Evolutionary conservation across 192 early-diverging fungal genomes (phyloP).

Genomic region (Entomortierella lignicola): DNA sequence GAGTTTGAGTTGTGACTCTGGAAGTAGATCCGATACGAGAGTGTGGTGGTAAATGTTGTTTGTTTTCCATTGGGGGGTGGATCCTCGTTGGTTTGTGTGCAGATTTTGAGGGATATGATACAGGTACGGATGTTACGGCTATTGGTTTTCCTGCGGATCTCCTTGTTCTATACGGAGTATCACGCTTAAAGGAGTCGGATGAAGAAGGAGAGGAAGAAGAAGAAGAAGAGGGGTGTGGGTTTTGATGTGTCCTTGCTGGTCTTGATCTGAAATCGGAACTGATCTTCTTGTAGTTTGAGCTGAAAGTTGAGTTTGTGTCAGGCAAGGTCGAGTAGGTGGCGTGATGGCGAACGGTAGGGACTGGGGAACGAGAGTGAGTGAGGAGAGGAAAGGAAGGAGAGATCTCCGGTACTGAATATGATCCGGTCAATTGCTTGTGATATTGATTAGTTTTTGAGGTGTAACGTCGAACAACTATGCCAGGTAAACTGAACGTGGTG

Average conservation of each 20-base stretch:
- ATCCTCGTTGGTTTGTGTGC: constrained; percentile 7
- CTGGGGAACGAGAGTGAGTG: no score
- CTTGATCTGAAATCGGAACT: no score
- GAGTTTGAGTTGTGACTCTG: neutral
- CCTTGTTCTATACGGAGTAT: neutral
- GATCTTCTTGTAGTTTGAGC: neutral
- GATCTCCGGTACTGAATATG: neutral
- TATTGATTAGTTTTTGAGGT: neutral
- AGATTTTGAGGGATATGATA: neutral
- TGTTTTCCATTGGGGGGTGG: neutral
- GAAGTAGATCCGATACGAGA: neutral
- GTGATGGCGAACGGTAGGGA: neutral
- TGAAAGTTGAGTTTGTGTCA: neutral
- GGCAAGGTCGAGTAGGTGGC: neutral
- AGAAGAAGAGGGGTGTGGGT: no score
- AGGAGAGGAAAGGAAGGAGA: no score
- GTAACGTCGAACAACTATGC: neutral
- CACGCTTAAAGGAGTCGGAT: neutral
- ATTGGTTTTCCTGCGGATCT: neutral
- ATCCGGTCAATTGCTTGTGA: neutral
- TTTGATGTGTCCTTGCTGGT: no score
- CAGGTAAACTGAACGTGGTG: neutral
- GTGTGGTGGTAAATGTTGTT: constrained; percentile 4
- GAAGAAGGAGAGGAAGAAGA: neutral
- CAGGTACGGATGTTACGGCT: neutral